Evolutionary conservation across 2,329 filamentous ascomycete species (phyloP).

Genomic region (Byssothecium circinans): DNA sequence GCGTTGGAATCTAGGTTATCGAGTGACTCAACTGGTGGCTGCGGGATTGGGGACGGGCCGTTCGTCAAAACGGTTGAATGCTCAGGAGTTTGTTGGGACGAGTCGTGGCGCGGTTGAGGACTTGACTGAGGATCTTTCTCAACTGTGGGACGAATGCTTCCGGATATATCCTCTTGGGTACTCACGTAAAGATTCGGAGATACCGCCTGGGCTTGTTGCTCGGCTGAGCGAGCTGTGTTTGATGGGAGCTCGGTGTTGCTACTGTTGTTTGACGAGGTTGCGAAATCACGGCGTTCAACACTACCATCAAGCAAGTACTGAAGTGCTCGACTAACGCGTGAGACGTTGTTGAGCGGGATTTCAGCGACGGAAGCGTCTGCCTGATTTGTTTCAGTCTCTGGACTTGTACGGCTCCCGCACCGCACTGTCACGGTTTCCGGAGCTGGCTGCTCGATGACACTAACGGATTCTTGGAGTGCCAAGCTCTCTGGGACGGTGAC

Average conservation of each 20-base stretch:
- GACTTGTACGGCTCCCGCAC: too few species aligned
- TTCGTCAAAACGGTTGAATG: conserved; percentile 1
- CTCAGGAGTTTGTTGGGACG: conserved; percentile 34
- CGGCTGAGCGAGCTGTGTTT: neutral
- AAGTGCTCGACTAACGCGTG: too few species aligned
- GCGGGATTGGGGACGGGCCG: conserved; percentile 23
- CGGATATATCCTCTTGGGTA: conserved; percentile 20
- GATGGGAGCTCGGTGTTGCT: too few species aligned
- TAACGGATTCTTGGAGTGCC: too few species aligned
- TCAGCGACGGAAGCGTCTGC: too few species aligned
- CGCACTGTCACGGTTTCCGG: too few species aligned
- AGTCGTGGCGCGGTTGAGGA: conserved; percentile 32
- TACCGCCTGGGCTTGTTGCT: conserved; percentile 33
- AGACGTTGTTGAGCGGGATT: too few species aligned
- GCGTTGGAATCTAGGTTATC: conserved; percentile 18
- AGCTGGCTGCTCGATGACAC: too few species aligned
- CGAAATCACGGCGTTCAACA: neutral
- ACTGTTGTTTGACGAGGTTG: neutral
- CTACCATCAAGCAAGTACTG: neutral
- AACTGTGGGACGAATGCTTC: conserved; percentile 19
- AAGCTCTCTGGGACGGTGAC: too few species aligned
- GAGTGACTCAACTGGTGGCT: conserved; percentile 27
- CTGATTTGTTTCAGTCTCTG: too few species aligned
- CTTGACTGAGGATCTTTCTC: conserved; percentile 14
- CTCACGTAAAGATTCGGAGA: conserved; percentile 13